phyloP scores from a whole-genome alignment of 208 protist genomes.

The Angomonas desouzai region DNA sequence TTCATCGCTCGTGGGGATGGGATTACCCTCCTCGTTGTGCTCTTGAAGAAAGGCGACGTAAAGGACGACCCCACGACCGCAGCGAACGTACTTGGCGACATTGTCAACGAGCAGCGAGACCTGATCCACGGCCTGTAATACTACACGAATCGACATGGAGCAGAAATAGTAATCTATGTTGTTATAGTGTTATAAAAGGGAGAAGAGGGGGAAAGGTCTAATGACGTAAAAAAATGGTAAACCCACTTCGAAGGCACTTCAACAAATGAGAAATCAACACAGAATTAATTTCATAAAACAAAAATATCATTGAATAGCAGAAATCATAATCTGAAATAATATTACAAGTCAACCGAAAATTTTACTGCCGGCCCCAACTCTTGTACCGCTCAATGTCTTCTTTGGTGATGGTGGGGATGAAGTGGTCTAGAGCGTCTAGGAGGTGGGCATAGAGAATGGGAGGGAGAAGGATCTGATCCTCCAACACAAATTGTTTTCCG shows the following conservation, averaged over 20 bases:
- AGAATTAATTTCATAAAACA: neutral
- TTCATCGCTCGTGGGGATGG: conserved; percentile 33
- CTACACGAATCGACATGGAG: conserved; percentile 67
- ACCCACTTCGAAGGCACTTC: too few relatives aligned
- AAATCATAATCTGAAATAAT: neutral
- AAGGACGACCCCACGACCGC: conserved; percentile 59
- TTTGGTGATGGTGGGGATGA: conserved; percentile 43
- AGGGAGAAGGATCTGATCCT: conserved; percentile 25
- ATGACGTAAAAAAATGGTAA: too few relatives aligned
- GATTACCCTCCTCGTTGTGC: neutral
- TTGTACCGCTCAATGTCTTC: conserved; percentile 43
- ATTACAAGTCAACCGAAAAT: too few relatives aligned
- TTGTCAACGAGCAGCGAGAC: conserved; percentile 76
- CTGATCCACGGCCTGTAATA: conserved; percentile 73
- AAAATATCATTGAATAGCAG: too few relatives aligned
- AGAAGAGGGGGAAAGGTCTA: too few relatives aligned
- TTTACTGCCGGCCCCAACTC: conserved; percentile 35
- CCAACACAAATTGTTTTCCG: neutral
- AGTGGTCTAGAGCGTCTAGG: conserved; percentile 25
- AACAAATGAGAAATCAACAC: conserved; percentile 1
- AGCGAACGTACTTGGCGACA: conserved; percentile 44
- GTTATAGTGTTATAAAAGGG: neutral
- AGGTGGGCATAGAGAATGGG: conserved; percentile 37
- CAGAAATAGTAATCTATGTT: too few relatives aligned
- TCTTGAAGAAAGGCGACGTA: conserved; percentile 70